Base-by-base conservation (phyloP, 78 protist species). In the Dictyostelium intermedium region DNA sequence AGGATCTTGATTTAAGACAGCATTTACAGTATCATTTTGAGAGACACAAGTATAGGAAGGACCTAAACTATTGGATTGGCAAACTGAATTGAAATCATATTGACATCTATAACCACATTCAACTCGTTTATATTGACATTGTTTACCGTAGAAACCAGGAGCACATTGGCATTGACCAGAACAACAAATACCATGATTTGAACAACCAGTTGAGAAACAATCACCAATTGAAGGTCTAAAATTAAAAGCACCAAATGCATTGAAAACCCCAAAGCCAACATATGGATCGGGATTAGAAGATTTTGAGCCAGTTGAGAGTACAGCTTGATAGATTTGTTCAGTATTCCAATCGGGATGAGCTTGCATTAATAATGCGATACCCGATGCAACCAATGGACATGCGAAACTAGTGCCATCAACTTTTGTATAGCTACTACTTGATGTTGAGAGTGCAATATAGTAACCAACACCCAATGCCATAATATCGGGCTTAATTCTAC, bases 401-500 rank as follows among this genome's bases (percentile, higher is more conserved):
- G 96, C n/a, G 27, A 93, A 93, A 23, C 91, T 81, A 0, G 96
- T 93, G 1, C 96, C 96, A 27, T 13, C 23, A 66, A 78, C 69
- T 16, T n/a, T 53, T 5, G 82, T 85, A 18, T 72, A 85, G 3
- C 80, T 73, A 6, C 47, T n/a, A 1, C 23, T 27, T 5, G 72
- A 34, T 16, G 39, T 13, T 2, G 30, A n/a, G 32, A 10, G 10
- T 0, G 94, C 94, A 25, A 89, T 81, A 70, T 37, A 69, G 47
- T 69, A 61, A 1, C 50, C 39, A 3, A 13, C 14, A 34, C 95
- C 95, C 25, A 79, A 41, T 11, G 91, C 89, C n/a, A 79, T 16
- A 6, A 85, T 82, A 27, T 93, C 96, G 6, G 96, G 96, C 47
- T 93, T 93, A 8, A 93, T 82, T 43, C 96, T 47, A 32, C 91